These are phyloP conservation scores for Plantago elongata DNA, from an alignment of 257 asterid genomes.

Conservation along the genomic window DNA sequence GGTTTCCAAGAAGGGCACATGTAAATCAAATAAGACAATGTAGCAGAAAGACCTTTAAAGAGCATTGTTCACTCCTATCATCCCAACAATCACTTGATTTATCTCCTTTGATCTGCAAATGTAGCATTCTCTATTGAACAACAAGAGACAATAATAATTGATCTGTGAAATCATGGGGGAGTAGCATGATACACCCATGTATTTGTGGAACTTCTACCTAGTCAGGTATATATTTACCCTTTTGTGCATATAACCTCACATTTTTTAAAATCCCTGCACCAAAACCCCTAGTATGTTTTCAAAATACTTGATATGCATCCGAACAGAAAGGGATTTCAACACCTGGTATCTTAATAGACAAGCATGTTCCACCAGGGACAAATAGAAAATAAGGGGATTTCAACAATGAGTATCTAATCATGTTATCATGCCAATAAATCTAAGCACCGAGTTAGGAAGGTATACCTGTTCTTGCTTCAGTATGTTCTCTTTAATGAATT, in stretches of 20 bases:
- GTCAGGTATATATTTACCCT: neutral
- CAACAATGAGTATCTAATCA: neutral
- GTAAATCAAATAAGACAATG: conserved; percentile 14
- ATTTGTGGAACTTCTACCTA: neutral
- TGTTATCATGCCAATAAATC: neutral
- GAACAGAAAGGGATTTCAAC: neutral
- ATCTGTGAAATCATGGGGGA: neutral
- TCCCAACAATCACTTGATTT: conserved; percentile 69
- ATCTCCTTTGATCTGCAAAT: conserved; percentile 56
- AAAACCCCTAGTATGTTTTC: neutral
- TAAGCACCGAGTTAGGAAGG: conserved; percentile 16
- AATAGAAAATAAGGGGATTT: neutral
- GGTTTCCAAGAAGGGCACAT: conserved; percentile 11
- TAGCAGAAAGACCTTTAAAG: conserved; percentile 61
- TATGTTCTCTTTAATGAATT: conserved; percentile 69
- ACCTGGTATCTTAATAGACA: neutral
- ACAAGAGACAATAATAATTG: conserved; percentile 15
- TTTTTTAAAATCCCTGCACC: neutral
- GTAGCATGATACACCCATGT: conserved; percentile 1
- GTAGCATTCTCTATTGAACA: conserved; percentile 20
- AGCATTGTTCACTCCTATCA: conserved; percentile 82
- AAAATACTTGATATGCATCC: too few relatives aligned
- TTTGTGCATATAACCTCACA: neutral
- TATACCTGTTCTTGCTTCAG: conserved; percentile 75
- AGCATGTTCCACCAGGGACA: neutral